phyloP scores from a whole-genome alignment of 208 protist genomes.

The Sergeia podlipaevii region DNA sequence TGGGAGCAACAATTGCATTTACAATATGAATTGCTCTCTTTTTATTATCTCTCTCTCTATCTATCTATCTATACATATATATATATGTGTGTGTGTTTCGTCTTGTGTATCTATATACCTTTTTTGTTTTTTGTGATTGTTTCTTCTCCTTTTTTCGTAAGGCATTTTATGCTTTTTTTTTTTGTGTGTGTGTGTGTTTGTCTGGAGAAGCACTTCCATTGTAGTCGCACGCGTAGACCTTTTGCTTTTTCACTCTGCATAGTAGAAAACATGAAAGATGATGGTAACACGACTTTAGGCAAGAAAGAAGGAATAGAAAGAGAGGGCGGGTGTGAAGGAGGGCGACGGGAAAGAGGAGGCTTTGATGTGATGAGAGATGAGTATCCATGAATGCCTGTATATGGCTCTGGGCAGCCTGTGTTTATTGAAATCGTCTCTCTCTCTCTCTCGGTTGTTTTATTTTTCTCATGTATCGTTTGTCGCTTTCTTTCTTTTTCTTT shows the following conservation, averaged over 20 bases:
- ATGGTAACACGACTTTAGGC: too few species aligned
- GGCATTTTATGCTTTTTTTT: too few species aligned
- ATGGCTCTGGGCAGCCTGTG: background rate
- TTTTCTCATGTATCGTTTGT: background rate
- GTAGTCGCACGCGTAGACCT: too few species aligned
- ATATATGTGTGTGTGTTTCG: background rate
- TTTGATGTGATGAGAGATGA: too few species aligned
- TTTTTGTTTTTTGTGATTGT: background rate
- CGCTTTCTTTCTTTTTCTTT: slow-evolving; percentile 1
- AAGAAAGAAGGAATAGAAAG: too few species aligned
- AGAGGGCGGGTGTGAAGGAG: too few species aligned
- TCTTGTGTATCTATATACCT: background rate
- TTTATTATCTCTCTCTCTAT: background rate
- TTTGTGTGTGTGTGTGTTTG: too few species aligned
- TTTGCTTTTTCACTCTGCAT: background rate
- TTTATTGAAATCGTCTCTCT: background rate
- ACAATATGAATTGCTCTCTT: background rate
- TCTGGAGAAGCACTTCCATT: too few species aligned
- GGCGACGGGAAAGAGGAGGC: too few species aligned
- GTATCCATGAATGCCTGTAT: too few species aligned
- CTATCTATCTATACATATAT: background rate
- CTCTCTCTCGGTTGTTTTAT: slow-evolving; percentile 8
- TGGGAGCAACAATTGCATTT: background rate
- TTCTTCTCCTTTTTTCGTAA: too few species aligned
- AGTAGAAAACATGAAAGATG: background rate